A percentile compares a stretch with the other conserved stretches of the same genome.
These are phyloP conservation scores for Thielaviopsis ethacetica DNA, from an alignment of 2,329 filamentous ascomycete species.

Conservation along the genomic window DNA sequence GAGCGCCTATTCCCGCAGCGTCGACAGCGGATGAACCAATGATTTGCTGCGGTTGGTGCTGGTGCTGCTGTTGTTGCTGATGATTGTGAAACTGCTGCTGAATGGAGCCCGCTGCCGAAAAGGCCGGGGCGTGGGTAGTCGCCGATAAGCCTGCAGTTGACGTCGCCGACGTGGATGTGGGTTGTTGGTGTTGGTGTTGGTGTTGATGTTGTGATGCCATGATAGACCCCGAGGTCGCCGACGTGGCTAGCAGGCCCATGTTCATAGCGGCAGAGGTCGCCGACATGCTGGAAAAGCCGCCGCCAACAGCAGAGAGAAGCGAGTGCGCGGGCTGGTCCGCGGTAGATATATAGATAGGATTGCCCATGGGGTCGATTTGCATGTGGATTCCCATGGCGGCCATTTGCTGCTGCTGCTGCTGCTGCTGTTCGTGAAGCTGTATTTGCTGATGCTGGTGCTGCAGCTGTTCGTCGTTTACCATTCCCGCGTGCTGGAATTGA, in stretches of 20 bases:
- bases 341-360: constrained; percentile 4
- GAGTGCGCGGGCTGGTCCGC: background rate
- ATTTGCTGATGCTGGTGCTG: background rate
- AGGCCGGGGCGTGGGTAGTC: background rate
- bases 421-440: background rate
- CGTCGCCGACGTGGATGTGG: too few species aligned
- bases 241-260: background rate
- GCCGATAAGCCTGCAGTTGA: background rate
- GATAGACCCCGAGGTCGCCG: constrained; percentile 2
- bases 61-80: background rate
- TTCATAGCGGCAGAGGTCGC: background rate
- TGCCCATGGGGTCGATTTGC: constrained; percentile 7
- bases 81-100: background rate
- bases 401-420: background rate
- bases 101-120: background rate
- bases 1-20: background rate
- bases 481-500: background rate
- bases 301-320: background rate
- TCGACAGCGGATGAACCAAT: background rate
- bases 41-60: background rate
- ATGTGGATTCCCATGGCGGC: constrained; percentile 3
- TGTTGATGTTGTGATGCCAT: background rate
- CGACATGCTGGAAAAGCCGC: background rate
- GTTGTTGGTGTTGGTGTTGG: too few species aligned
- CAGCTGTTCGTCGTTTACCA: background rate